These are phyloP conservation scores for Xylaria sp. DNA, from an alignment of 2,329 filamentous ascomycete genomes.

Conservation along the genomic window DNA sequence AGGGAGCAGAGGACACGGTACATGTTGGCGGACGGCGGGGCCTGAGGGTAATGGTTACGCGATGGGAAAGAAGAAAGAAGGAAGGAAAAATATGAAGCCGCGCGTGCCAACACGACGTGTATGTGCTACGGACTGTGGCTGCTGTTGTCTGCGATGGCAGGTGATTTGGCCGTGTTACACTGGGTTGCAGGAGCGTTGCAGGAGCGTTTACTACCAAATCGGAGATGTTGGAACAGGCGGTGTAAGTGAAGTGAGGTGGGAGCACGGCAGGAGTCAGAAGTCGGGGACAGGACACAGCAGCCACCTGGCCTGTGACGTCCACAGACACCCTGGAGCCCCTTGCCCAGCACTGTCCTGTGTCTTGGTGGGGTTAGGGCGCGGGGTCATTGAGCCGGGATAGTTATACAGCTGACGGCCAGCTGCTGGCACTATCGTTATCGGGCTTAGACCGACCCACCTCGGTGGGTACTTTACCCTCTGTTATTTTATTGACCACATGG, in stretches of 20 bases:
- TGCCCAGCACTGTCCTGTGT: too few species aligned
- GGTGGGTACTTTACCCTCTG: too few species aligned
- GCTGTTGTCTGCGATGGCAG: background rate
- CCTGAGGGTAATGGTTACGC: background rate
- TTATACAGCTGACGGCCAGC: too few species aligned
- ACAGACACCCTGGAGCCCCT: too few species aligned
- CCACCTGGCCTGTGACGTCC: too few species aligned
- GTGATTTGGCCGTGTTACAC: background rate
- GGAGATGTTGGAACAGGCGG: background rate
- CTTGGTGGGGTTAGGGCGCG: too few species aligned
- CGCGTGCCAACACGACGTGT: background rate
- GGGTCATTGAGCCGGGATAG: too few species aligned
- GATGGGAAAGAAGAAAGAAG: background rate
- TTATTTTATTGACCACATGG: too few species aligned
- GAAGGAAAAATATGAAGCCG: background rate
- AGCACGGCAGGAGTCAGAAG: background rate
- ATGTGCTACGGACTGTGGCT: background rate
- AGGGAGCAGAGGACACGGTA: slow-evolving; percentile 54
- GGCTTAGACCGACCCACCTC: too few species aligned
- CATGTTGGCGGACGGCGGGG: slow-evolving; percentile 45
- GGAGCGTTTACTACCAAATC: background rate
- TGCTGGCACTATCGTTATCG: too few species aligned
- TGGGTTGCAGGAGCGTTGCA: background rate
- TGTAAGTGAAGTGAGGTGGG: background rate
- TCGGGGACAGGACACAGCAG: too few species aligned